Evolutionary conservation across 345 rosid genomes (phyloP).

Genomic region (Pugionium dolabratum): DNA sequence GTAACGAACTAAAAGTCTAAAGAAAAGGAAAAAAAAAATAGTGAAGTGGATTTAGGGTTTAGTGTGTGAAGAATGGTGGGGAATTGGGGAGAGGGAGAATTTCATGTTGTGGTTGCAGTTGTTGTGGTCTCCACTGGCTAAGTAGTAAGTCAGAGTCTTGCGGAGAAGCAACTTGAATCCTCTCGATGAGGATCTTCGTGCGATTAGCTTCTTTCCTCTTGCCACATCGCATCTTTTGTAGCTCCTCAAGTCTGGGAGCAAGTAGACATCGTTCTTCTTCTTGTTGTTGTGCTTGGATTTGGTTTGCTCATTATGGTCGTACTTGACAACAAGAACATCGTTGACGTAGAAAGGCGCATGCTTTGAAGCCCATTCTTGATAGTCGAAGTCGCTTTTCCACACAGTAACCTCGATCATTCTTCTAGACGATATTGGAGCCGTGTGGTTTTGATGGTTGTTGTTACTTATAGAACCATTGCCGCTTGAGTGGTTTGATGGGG

Average conservation of each 20-base stretch:
- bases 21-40: not conserved
- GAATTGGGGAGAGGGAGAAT: slow-evolving; percentile 8
- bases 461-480: not conserved
- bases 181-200: not conserved
- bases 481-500: slow-evolving; percentile 14
- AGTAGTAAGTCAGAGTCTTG: slow-evolving; percentile 17
- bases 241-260: slow-evolving; percentile 7
- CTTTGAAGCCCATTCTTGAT: slow-evolving; percentile 22
- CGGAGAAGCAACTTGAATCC: slow-evolving; percentile 25
- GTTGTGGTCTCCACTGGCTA: slow-evolving; percentile 8
- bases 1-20: not conserved
- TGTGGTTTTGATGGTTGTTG: slow-evolving; percentile 7
- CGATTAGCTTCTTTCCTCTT: slow-evolving; percentile 7
- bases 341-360: slow-evolving; percentile 5
- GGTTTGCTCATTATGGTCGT: not conserved
- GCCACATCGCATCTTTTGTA: slow-evolving; percentile 22
- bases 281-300: not conserved
- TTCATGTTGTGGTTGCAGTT: slow-evolving; percentile 24
- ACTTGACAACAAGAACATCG: slow-evolving; percentile 22
- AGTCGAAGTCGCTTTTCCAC: slow-evolving; percentile 20
- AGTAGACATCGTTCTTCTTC: slow-evolving; percentile 18
- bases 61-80: not conserved
- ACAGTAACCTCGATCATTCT: slow-evolving; percentile 16
- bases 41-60: slow-evolving; percentile 4
- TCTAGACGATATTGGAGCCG: not conserved